Percentiles rank a stretch among this genome's conserved stretches.
Conservation (phyloP, 2,329 filamentous ascomycete genomes). For the Albophoma yamanashiensis region DNA sequence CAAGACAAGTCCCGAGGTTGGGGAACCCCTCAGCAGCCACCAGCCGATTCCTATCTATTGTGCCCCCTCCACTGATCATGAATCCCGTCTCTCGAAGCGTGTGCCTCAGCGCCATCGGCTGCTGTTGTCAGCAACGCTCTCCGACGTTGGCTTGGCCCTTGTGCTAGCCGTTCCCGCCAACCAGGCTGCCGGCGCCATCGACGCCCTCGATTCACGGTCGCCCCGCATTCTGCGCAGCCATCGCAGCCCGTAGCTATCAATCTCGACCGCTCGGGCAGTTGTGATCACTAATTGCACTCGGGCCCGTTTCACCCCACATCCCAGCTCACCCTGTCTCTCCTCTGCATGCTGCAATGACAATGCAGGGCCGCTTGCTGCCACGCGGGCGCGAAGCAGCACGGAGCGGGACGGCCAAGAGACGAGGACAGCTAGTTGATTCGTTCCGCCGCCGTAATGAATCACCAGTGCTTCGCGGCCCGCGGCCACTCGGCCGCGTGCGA, state of each 20-base stretch:
- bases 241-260: too few species aligned
- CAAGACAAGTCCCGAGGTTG: neutral
- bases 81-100: neutral
- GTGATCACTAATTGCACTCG: too few species aligned
- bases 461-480: too few species aligned
- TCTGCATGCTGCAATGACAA: neutral
- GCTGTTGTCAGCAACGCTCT: neutral
- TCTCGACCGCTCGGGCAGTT: too few species aligned
- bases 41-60: neutral
- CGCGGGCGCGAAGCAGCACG: neutral
- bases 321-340: neutral
- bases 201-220: neutral
- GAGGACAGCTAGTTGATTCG: too few species aligned
- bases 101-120: too few species aligned
- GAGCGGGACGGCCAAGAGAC: neutral
- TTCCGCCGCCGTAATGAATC: too few species aligned
- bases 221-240: too few species aligned
- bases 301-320: neutral
- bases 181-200: neutral
- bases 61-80: neutral
- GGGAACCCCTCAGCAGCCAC: neutral
- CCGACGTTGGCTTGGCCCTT: neutral
- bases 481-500: too few species aligned
- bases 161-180: neutral
- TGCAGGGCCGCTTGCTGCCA: neutral